Evolutionary conservation across 1,139 yeast species (phyloP).

Genomic region (Diutina mesorugosa): DNA sequence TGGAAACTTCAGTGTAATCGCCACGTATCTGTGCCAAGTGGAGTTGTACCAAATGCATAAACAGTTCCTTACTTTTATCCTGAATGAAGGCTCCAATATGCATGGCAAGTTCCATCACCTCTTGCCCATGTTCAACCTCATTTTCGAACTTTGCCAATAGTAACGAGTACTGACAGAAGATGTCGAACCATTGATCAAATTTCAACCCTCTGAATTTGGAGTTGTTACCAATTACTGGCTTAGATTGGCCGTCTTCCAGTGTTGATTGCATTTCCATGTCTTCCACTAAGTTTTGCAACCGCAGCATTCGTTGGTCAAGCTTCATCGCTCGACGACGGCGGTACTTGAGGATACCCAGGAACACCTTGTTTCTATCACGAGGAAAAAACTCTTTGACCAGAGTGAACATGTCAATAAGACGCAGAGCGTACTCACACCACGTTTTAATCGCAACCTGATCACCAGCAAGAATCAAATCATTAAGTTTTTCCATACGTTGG

Average conservation of each 20-base stretch:
- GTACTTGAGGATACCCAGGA: conserved; percentile 56
- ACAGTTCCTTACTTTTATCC: conserved; percentile 38
- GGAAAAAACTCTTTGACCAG: conserved; percentile 71
- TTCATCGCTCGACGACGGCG: conserved; percentile 49
- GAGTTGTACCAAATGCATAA: conserved; percentile 51
- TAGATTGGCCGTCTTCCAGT: conserved; percentile 18
- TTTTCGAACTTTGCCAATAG: conserved; percentile 50
- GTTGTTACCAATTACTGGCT: conserved; percentile 29
- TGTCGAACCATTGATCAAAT: conserved; percentile 73
- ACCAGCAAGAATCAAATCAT: conserved; percentile 38
- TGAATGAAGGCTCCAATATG: conserved; percentile 67
- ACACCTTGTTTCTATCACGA: conserved; percentile 53
- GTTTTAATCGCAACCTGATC: conserved; percentile 54
- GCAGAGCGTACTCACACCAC: conserved; percentile 81
- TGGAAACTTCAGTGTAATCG: conserved; percentile 35
- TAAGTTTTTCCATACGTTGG: conserved; percentile 46
- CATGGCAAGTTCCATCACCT: conserved; percentile 61
- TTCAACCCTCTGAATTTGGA: conserved; percentile 60
- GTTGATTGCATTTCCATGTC: conserved; percentile 28
- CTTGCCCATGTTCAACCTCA: conserved; percentile 50
- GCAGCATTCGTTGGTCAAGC: conserved; percentile 59
- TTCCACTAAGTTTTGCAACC: conserved; percentile 53
- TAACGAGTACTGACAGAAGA: conserved; percentile 70
- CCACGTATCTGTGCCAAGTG: conserved; percentile 49
- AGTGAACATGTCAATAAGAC: conserved; percentile 69